A percentile compares a stretch with the other conserved stretches of the same genome.
phyloP scores from a whole-genome alignment of 2,329 filamentous ascomycete species.

The Ramularia endophylla region DNA sequence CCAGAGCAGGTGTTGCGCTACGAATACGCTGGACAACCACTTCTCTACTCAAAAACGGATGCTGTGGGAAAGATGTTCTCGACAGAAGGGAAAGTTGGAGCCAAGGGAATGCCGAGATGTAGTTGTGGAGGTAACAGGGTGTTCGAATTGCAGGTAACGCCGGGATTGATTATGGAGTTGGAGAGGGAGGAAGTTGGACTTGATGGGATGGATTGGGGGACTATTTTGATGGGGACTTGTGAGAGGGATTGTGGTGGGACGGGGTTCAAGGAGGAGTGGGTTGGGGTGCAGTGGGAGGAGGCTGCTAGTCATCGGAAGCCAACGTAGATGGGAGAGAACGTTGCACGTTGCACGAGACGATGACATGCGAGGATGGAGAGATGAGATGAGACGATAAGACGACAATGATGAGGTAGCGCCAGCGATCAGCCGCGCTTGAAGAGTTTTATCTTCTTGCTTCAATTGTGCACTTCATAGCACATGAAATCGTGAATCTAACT shows the following conservation, averaged over 20 bases:
- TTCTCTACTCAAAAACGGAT: conserved; percentile 78
- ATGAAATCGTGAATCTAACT: conserved; percentile 3
- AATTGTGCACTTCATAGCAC: conserved; percentile 1
- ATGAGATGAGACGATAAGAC: background rate
- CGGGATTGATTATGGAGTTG: conserved; percentile 81
- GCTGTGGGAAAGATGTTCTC: conserved; percentile 61
- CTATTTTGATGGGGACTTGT: conserved; percentile 81
- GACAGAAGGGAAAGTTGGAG: conserved; percentile 25
- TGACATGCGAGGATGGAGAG: conserved; percentile 1
- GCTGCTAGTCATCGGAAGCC: conserved; percentile 23
- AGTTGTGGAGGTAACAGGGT: conserved; percentile 66
- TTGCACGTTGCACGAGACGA: background rate
- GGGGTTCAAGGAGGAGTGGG: conserved; percentile 90
- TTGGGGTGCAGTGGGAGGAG: conserved; percentile 98
- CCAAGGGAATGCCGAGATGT: conserved; percentile 61
- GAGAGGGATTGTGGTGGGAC: conserved; percentile 70
- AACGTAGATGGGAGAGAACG: background rate
- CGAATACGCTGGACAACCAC: conserved; percentile 42
- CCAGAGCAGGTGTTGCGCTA: conserved; percentile 48
- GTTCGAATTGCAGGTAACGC: conserved; percentile 90
- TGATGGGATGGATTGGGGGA: conserved; percentile 98
- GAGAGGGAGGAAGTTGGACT: conserved; percentile 63
- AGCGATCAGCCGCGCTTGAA: too few species aligned
- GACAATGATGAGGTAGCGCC: too few species aligned
- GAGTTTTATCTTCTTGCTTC: conserved; percentile 1